A percentile compares a stretch with the other conserved stretches of the same genome.
Evolutionary conservation across 2,329 filamentous ascomycete genomes (phyloP).

Genomic region (Conoideocrella luteorostrata): DNA sequence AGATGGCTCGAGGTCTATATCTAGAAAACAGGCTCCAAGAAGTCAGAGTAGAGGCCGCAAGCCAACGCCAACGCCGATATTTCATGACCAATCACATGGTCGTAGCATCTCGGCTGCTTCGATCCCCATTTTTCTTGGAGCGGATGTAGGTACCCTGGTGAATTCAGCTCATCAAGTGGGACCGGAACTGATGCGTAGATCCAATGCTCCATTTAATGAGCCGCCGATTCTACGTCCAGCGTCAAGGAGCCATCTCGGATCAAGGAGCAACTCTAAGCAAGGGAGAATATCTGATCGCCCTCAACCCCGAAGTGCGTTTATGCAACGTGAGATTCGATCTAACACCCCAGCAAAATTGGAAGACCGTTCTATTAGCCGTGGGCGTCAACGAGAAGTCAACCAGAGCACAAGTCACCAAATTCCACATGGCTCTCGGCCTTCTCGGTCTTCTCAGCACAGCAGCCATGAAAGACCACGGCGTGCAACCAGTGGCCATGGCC

Average conservation of each 20-base stretch:
- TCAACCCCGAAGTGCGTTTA: not conserved
- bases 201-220: not conserved
- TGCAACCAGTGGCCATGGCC: not conserved
- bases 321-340: not conserved
- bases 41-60: not conserved
- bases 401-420: not conserved
- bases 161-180: not conserved
- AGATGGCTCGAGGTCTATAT: not conserved
- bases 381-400: not conserved
- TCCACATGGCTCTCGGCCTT: too few relatives aligned
- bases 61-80: too few relatives aligned
- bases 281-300: not conserved
- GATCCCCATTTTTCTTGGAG: not conserved
- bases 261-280: not conserved
- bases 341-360: not conserved
- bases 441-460: too few relatives aligned
- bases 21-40: not conserved
- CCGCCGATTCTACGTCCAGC: not conserved
- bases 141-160: not conserved
- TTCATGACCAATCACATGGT: too few relatives aligned
- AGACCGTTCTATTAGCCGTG: not conserved
- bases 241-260: not conserved
- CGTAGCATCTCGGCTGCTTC: too few relatives aligned
- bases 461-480: not conserved
- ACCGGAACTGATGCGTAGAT: not conserved